Percentiles rank a stretch among this genome's conserved stretches.
Conservation (phyloP, 2,329 filamentous ascomycete genomes). For the Stagonosporopsis chrysanthemi region DNA sequence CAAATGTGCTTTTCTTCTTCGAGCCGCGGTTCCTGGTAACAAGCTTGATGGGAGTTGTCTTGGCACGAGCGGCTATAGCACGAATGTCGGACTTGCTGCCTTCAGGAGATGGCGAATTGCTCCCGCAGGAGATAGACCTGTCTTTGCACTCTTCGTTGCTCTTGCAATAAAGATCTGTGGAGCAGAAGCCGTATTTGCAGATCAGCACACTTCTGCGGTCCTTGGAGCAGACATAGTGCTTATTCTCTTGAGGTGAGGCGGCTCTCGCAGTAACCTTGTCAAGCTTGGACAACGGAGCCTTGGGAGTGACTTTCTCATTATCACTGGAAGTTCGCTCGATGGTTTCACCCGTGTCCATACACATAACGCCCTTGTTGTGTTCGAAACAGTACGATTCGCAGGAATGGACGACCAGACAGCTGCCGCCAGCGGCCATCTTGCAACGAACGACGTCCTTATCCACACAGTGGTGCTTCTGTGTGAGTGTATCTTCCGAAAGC, state of each 20-base stretch:
- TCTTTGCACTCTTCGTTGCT: conserved; percentile 5
- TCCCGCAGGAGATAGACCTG: conserved; percentile 1
- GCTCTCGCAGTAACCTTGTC: background rate
- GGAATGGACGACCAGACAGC: background rate
- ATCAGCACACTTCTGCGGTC: conserved; percentile 10
- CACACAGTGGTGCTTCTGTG: background rate
- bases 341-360: background rate
- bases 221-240: conserved; percentile 10
- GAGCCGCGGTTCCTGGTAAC: background rate
- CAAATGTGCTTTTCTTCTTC: background rate
- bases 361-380: conserved; percentile 5
- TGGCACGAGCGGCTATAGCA: background rate
- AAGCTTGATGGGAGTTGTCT: background rate
- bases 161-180: conserved; percentile 11
- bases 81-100: background rate
- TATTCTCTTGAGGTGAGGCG: conserved; percentile 5
- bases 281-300: background rate
- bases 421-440: background rate
- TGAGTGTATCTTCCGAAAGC: background rate
- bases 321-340: background rate
- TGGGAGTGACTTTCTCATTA: background rate
- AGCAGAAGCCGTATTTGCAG: conserved; percentile 17
- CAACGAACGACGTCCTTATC: conserved; percentile 3
- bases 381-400: conserved; percentile 7
- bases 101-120: background rate